Percentiles rank a stretch among this genome's conserved stretches.
Evolutionary conservation across 202 grass and related monocot species (phyloP).

Genomic region (Zizania palustris): DNA sequence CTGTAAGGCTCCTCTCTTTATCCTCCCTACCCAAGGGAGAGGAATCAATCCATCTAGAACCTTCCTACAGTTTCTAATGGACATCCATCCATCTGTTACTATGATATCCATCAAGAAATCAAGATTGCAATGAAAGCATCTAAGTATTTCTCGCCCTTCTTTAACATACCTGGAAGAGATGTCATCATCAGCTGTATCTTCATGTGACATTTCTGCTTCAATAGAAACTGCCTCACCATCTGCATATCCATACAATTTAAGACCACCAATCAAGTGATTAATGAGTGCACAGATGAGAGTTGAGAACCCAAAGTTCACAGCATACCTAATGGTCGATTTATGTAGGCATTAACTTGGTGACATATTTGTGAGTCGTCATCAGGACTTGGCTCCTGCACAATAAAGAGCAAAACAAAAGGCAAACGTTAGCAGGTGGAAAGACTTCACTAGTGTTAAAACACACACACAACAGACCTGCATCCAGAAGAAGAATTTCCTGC

Average conservation of each 20-base stretch:
- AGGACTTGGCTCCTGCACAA: conserved; percentile 70
- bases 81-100: conserved; percentile 5
- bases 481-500: conserved; percentile 93
- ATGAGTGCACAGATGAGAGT: conserved; percentile 10
- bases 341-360: conserved; percentile 71
- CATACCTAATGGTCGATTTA: conserved; percentile 83
- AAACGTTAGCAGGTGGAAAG: conserved; percentile 11
- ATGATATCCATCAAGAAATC: not conserved
- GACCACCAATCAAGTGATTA: not conserved
- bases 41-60: too few species aligned
- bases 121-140: not conserved
- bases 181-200: conserved; percentile 94
- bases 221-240: conserved; percentile 75
- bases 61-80: too few species aligned
- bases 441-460: conserved; percentile 4
- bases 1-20: too few species aligned
- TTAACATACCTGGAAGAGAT: conserved; percentile 86
- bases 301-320: conserved; percentile 31
- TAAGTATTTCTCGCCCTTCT: conserved; percentile 18
- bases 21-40: too few species aligned
- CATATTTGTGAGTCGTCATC: conserved; percentile 71
- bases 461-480: conserved; percentile 75
- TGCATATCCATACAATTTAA: conserved; percentile 48
- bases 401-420: conserved; percentile 18
- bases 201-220: conserved; percentile 80